phyloP scores from a whole-genome alignment of 2,329 filamentous ascomycete species.

The Claviceps monticola region DNA sequence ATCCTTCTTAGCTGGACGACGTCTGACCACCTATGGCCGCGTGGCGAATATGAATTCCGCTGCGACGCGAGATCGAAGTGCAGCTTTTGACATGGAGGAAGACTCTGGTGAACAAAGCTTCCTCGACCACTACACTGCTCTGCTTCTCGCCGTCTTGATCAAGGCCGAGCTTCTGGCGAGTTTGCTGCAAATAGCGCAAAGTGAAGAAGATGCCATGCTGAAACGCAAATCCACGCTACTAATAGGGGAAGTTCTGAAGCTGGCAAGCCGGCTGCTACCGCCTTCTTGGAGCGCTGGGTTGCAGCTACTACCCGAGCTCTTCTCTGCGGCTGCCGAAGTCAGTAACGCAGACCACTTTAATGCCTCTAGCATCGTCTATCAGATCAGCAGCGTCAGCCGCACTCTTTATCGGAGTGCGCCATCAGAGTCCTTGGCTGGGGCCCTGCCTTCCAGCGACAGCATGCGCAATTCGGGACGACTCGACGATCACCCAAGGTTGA shows the following conservation, averaged over 20 bases:
- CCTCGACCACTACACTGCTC: slow-evolving; percentile 84
- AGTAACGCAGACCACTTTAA: slow-evolving; percentile 59
- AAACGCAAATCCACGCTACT: slow-evolving; percentile 83
- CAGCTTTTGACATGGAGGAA: slow-evolving; percentile 46
- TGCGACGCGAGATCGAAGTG: slow-evolving; percentile 31
- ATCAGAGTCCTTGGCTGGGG: slow-evolving; percentile 24
- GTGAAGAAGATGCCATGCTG: slow-evolving; percentile 52
- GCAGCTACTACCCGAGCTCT: slow-evolving; percentile 76
- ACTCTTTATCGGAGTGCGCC: slow-evolving; percentile 72
- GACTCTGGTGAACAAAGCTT: slow-evolving; percentile 65
- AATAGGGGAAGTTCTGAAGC: slow-evolving; percentile 80
- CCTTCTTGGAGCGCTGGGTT: slow-evolving; percentile 68
- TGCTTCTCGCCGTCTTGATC: slow-evolving; percentile 74
- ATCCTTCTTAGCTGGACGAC: slow-evolving; percentile 81
- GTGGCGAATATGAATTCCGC: slow-evolving; percentile 69
- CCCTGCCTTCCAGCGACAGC: slow-evolving; percentile 29
- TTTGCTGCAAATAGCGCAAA: slow-evolving; percentile 51
- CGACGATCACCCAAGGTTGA: slow-evolving; percentile 41
- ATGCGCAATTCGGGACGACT: slow-evolving; percentile 34
- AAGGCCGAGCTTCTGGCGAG: slow-evolving; percentile 59
- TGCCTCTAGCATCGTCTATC: slow-evolving; percentile 85
- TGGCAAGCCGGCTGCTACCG: slow-evolving; percentile 76
- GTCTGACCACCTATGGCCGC: slow-evolving; percentile 91
- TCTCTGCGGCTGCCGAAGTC: slow-evolving; percentile 63
- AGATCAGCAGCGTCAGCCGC: slow-evolving; percentile 93